Conservation (phyloP, 2,329 filamentous ascomycete genomes). For the Pyrenochaeta sp. region DNA sequence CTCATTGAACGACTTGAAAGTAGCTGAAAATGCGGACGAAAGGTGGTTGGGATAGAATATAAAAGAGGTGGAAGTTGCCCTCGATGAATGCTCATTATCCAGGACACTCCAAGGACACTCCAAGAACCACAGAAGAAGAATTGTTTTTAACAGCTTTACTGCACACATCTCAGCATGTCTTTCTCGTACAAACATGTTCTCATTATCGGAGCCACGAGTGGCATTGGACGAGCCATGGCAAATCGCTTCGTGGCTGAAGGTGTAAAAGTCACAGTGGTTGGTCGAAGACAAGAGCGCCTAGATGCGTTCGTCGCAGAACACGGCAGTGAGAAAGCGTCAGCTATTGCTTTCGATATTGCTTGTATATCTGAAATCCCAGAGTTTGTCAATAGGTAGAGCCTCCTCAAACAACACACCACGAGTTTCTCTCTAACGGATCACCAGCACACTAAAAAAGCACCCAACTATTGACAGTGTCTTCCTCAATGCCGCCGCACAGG, state of each 20-base stretch:
- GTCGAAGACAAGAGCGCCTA: conserved; percentile 61
- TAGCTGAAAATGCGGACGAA: too few relatives aligned
- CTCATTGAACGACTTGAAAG: too few relatives aligned
- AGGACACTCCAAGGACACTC: too few relatives aligned
- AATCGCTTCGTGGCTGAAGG: conserved; percentile 57
- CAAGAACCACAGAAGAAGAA: too few relatives aligned
- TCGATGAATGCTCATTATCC: background rate
- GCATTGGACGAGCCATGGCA: conserved; percentile 61
- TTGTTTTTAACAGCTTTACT: background rate
- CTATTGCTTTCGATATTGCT: conserved; percentile 57
- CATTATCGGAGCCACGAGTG: conserved; percentile 62
- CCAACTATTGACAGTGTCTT: conserved; percentile 64
- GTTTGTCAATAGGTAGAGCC: conserved; percentile 51
- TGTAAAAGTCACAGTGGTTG: conserved; percentile 63
- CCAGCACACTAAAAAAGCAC: conserved; percentile 48
- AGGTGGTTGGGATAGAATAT: too few relatives aligned
- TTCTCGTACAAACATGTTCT: conserved; percentile 65
- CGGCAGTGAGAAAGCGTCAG: conserved; percentile 51
- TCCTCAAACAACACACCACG: conserved; percentile 5
- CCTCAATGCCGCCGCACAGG: conserved; percentile 65
- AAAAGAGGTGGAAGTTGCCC: too few relatives aligned
- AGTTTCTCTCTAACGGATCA: background rate
- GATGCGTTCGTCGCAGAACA: conserved; percentile 57
- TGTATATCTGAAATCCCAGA: conserved; percentile 52
- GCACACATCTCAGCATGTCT: conserved; percentile 48